Base-by-base conservation (phyloP, 2,329 filamentous ascomycete genomes). In the Fusarium anthophilum region DNA sequence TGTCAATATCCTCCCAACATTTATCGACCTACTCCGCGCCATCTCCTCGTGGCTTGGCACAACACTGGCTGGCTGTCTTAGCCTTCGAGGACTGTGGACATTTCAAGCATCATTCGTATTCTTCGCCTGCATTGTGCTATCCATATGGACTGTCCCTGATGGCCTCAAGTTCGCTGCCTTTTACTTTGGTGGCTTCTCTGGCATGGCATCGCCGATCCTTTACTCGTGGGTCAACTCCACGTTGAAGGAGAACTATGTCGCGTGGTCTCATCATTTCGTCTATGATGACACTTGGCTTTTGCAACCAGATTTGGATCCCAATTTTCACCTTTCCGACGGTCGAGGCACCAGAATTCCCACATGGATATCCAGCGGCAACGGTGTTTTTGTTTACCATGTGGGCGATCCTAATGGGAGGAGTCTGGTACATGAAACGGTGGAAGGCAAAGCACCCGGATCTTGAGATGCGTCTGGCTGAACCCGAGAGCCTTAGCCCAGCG, bases 341-440 rank as follows among this genome's bases (percentile, higher is more conserved):
- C 1, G 48, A 65, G 14, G 63, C 63, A 6, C 63, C 63, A 0
- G 1, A 5, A 1, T 66, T 65, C 4, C 35, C 39, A 0, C 22
- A 66, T 6, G 63, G 63, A 14, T 66, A 66, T 22, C 48, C 63
- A 0, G 63, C 63, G 0, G 63, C 63, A 1, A 66, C 63, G 0
- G 63, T 57, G 0, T 66, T 66, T 17, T 41, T 48, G 28, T 56
- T 66, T 6, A 43, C 60, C 0, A 66, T 66, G 63, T 66, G 48
- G 63, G 63, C 60, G 0, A 66, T 66, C 14, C 3, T 66, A 2
- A 66, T 66, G 61, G 35, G 60, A 30, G 48, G 63, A 30, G 63
- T 66, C 0, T 66, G 63, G 63, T 66, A 66, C 0, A 66, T 66
- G 63, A 66, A 66, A 0, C 24, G 48, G 6, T 66, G 63, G 63